Conservation (phyloP, 495 filamentous ascomycete species). For the Tuber magnatum region DNA sequence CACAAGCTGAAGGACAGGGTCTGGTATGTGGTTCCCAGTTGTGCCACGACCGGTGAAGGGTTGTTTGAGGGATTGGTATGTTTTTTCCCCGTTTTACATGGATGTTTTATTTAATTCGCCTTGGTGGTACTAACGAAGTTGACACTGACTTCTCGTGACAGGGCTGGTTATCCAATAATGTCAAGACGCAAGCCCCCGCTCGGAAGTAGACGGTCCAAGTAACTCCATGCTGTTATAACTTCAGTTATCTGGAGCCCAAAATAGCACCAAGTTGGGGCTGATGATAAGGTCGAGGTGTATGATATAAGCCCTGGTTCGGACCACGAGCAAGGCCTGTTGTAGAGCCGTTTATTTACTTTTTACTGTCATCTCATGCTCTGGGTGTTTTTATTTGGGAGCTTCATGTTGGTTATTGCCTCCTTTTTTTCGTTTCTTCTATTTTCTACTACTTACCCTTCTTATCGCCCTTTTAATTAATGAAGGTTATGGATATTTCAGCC, state of each 20-base stretch:
- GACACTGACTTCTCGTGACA: slow-evolving; percentile 40
- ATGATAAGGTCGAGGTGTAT: slow-evolving; percentile 7
- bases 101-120: not conserved
- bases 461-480: slow-evolving; percentile 43
- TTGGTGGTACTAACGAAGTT: not conserved
- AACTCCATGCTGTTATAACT: not conserved
- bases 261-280: slow-evolving; percentile 10
- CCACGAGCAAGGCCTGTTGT: slow-evolving; percentile 38
- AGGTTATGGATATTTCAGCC: slow-evolving; percentile 31
- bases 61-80: slow-evolving; percentile 85
- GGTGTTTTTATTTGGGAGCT: slow-evolving; percentile 29
- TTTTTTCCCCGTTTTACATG: slow-evolving; percentile 21
- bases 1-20: slow-evolving; percentile 80
- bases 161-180: slow-evolving; percentile 90
- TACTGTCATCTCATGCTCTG: slow-evolving; percentile 20
- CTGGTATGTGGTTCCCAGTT: slow-evolving; percentile 94
- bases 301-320: slow-evolving; percentile 33
- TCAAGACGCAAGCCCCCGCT: slow-evolving; percentile 62
- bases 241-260: not conserved
- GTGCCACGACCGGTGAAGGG: slow-evolving; percentile 87
- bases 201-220: slow-evolving; percentile 39
- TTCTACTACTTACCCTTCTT: slow-evolving; percentile 44
- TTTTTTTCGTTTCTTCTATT: slow-evolving; percentile 35
- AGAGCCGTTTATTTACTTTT: slow-evolving; percentile 32
- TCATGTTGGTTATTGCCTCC: slow-evolving; percentile 23